Evolutionary conservation across 148 eudicot species (phyloP), one percentile per base, ranked within the genome.

Genomic region (Dianthus caryophyllus): DNA sequence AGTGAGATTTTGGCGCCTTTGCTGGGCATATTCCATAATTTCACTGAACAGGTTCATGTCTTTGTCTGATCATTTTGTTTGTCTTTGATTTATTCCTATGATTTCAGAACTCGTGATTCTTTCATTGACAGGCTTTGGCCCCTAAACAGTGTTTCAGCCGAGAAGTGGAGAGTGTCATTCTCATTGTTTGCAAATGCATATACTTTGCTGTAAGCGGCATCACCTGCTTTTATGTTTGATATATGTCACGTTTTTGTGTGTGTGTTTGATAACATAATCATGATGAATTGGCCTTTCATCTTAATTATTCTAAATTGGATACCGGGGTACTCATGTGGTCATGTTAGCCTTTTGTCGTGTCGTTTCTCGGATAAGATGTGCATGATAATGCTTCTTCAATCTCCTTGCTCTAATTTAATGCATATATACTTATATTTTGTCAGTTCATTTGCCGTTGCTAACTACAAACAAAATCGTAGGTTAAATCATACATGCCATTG

Each of bases 401-500:
- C n/a, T 21, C 59, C 59, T 20, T 22, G 20, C 22, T 15, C 12
- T 10, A 25, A 7, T 30, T 17, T 70, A 11, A 51, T 51, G 24
- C 49, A 50, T 13, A 61, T 41, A 26, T 20, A 59, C 21, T n/a
- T 22, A n/a, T n/a, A n/a, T 51, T 61, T 68, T 22, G 53, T 61
- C 24, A 20, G 70, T 69, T 73, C 2, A 21, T 47, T 27, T 58
- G 18, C 26, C 18, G 51, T 49, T 56, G 27, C 44, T 74, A 38
- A 74, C 47, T 70, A 52, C 66, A 11, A 27, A 15, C 55, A 27
- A 46, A 80, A 81, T 71, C 81, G 61, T 72, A 88, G 90, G 85
- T 85, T 62, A 81, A 85, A 68, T 88, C 96, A 47, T 85, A 88
- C 78, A 88, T 88, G 96, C 96, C 96, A 60, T 76, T 85, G 31